Evolutionary conservation across 441 rosid genomes (phyloP).

Genomic region (Bruguiera hainesii): DNA sequence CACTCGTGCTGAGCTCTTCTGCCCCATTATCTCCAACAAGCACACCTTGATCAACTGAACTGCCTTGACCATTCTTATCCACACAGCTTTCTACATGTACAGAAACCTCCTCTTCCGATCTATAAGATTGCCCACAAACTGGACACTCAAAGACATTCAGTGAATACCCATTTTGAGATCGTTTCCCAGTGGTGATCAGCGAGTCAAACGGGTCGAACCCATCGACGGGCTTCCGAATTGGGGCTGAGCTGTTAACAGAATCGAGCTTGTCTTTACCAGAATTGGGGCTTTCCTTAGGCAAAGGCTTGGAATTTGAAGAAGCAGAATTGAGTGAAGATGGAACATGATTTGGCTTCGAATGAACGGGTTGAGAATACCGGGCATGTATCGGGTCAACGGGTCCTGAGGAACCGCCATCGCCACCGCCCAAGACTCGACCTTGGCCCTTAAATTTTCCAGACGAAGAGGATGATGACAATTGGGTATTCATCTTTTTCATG

Average conservation of each 20-base stretch:
- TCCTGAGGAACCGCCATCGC: slow-evolving; percentile 40
- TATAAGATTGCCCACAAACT: slow-evolving; percentile 51
- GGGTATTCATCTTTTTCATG: slow-evolving; percentile 71
- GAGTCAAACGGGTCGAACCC: slow-evolving; percentile 77
- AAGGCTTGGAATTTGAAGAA: slow-evolving; percentile 30
- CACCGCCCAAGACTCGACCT: slow-evolving; percentile 70
- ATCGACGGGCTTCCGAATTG: slow-evolving; percentile 31
- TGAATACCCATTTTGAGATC: slow-evolving; percentile 69
- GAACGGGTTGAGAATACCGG: slow-evolving; percentile 35
- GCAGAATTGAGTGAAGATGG: slow-evolving; percentile 28
- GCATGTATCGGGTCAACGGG: slow-evolving; percentile 42
- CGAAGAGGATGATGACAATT: slow-evolving; percentile 58
- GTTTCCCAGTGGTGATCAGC: slow-evolving; percentile 67
- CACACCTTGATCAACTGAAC: slow-evolving; percentile 15
- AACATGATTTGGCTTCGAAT: slow-evolving; percentile 23
- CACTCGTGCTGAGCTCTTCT: slow-evolving; percentile 20
- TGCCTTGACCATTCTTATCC: slow-evolving; percentile 2
- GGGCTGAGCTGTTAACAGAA: slow-evolving; percentile 19
- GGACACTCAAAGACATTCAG: slow-evolving; percentile 73
- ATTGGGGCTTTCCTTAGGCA: slow-evolving; percentile 30
- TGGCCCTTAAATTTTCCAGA: slow-evolving; percentile 87
- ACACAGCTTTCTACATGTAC: slow-evolving; percentile 73
- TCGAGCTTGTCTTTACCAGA: slow-evolving; percentile 33
- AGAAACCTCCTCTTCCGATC: slow-evolving; percentile 73
- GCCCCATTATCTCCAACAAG: slow-evolving; percentile 20